phyloP scores from a whole-genome alignment of 2,329 filamentous ascomycete species.

The Ilyonectria destructans region DNA sequence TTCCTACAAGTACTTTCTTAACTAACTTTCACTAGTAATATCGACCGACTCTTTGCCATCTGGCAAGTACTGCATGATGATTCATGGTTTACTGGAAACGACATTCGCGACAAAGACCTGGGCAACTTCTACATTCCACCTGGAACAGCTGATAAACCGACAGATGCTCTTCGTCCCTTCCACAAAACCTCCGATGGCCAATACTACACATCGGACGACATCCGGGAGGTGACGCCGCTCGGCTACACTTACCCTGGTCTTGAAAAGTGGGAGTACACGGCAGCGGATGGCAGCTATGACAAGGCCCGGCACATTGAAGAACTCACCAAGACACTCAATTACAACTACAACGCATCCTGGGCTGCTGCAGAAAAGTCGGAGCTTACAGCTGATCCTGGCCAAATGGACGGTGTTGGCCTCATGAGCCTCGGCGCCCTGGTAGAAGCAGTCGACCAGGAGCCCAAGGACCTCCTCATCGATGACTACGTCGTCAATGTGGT shows the following conservation, averaged over 20 bases:
- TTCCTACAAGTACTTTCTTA: too few relatives aligned
- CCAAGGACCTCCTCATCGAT: not conserved
- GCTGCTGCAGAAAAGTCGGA: not conserved
- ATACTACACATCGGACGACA: not conserved
- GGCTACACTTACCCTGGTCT: conserved; percentile 11
- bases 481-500: conserved; percentile 19
- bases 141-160: not conserved
- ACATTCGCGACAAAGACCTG: conserved; percentile 1
- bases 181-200: not conserved
- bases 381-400: too few relatives aligned
- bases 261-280: conserved; percentile 9
- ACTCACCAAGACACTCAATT: not conserved
- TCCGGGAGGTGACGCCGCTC: conserved; percentile 4
- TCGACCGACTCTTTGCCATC: conserved; percentile 19
- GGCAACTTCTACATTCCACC: not conserved
- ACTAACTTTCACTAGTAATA: not conserved
- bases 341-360: conserved; percentile 2
- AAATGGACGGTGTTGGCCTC: not conserved
- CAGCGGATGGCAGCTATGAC: conserved; percentile 3
- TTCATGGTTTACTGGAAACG: conserved; percentile 7
- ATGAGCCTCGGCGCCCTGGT: too few relatives aligned
- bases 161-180: conserved; percentile 3
- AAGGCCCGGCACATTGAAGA: not conserved
- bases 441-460: too few relatives aligned
- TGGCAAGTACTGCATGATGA: conserved; percentile 9